phyloP scores from a whole-genome alignment of 139 green algal species.

The Nannochloris sp. region DNA sequence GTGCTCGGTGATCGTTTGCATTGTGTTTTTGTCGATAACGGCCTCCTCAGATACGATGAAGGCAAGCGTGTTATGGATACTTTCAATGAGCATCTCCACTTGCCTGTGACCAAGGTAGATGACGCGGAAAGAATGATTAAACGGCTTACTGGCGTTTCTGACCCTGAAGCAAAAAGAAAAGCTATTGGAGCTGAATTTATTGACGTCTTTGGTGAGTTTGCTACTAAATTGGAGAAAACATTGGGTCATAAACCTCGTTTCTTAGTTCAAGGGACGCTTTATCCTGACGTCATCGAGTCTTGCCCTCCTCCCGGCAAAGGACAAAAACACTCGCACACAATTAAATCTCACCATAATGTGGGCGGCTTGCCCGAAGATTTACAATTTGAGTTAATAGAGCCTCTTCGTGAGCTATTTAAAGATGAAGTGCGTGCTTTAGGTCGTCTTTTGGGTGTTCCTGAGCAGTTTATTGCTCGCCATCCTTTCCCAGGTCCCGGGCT shows the following conservation, averaged over 20 bases:
- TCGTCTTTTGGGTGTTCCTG: slow-evolving; percentile 53
- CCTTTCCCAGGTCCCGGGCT: slow-evolving; percentile 96
- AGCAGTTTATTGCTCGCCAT: slow-evolving; percentile 87
- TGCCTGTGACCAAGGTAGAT: slow-evolving; percentile 92
- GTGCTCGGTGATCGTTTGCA: slow-evolving; percentile 94
- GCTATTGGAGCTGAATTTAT: slow-evolving; percentile 96
- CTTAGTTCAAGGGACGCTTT: slow-evolving; percentile 92
- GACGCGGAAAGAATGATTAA: slow-evolving; percentile 50
- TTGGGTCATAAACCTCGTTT: slow-evolving; percentile 69
- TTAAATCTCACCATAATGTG: slow-evolving; percentile 99
- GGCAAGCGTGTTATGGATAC: slow-evolving; percentile 89
- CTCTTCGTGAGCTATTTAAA: slow-evolving; percentile 98
- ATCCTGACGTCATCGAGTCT: slow-evolving; percentile 98
- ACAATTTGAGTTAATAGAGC: slow-evolving; percentile 94
- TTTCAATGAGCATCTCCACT: slow-evolving; percentile 93
- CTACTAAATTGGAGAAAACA: slow-evolving; percentile 56
- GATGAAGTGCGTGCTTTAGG: slow-evolving; percentile 63
- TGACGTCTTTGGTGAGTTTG: slow-evolving; percentile 81
- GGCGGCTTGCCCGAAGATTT: slow-evolving; percentile 96
- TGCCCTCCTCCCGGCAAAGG: slow-evolving; percentile 88
- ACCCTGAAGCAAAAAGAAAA: slow-evolving; percentile 97
- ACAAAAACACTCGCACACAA: slow-evolving; percentile 98
- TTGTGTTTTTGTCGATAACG: slow-evolving; percentile 99
- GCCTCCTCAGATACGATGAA: slow-evolving; percentile 90
- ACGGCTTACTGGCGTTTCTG: slow-evolving; percentile 62